These are phyloP conservation scores for Scheffersomyces segobiensis DNA, from an alignment of 1,139 yeast species.

Conservation along the genomic window DNA sequence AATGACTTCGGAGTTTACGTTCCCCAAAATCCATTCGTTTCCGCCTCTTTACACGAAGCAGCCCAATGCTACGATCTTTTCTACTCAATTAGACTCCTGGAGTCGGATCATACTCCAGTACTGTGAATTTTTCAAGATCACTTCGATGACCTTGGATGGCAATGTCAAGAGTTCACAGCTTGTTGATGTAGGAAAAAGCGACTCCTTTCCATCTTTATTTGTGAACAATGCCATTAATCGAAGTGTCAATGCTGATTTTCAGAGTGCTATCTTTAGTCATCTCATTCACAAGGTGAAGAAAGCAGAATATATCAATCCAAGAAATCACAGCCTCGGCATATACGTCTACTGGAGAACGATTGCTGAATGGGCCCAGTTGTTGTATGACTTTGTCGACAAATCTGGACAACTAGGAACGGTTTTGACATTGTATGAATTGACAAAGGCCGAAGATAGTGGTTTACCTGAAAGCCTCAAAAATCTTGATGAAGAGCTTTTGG, in stretches of 20 bases:
- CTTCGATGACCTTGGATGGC: constrained; percentile 35
- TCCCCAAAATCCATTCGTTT: constrained; percentile 78
- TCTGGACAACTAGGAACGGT: constrained; percentile 81
- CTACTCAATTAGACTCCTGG: constrained; percentile 65
- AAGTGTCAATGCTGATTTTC: constrained; percentile 54
- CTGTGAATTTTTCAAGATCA: constrained; percentile 57
- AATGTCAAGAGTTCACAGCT: constrained; percentile 27
- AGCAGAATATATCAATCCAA: constrained; percentile 53
- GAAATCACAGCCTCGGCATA: constrained; percentile 45
- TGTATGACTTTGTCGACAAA: constrained; percentile 51
- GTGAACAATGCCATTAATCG: constrained; percentile 53
- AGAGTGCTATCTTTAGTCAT: constrained; percentile 54
- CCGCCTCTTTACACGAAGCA: constrained; percentile 94
- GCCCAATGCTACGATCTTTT: constrained; percentile 76
- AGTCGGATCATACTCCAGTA: constrained; percentile 47
- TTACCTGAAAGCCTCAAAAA: constrained; percentile 58
- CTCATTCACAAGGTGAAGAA: constrained; percentile 53
- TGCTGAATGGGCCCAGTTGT: constrained; percentile 73
- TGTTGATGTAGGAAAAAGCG: constrained; percentile 6
- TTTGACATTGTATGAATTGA: constrained; percentile 78
- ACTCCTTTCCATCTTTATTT: constrained; percentile 40
- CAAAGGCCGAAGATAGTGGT: constrained; percentile 56
- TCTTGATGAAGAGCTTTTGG: constrained; percentile 60
- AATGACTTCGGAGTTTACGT: constrained; percentile 25
- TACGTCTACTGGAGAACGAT: constrained; percentile 70